Evolutionary conservation across 768 basidiomycete species (phyloP).

Genomic region (Russula olivacea): DNA sequence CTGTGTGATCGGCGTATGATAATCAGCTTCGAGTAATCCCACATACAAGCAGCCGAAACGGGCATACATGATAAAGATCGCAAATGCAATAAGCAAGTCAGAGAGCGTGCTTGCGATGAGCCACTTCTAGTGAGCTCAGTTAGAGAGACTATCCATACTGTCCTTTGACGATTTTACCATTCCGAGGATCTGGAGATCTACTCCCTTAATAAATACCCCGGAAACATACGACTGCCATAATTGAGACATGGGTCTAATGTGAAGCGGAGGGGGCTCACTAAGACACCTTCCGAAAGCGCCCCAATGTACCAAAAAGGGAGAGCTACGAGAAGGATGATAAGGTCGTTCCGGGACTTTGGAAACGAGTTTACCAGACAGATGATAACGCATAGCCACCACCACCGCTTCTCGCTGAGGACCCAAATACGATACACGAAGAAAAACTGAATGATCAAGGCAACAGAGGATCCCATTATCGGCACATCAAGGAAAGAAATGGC

Average conservation of each 20-base stretch:
- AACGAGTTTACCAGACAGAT: background rate
- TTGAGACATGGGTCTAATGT: background rate
- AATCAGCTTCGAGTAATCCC: too few species aligned
- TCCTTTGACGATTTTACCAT: background rate
- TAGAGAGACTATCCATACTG: background rate
- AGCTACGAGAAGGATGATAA: background rate
- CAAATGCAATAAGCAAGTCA: slow-evolving; percentile 4
- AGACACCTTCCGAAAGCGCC: background rate
- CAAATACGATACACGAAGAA: slow-evolving; percentile 34
- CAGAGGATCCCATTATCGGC: slow-evolving; percentile 29
- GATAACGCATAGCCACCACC: background rate
- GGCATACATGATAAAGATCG: background rate
- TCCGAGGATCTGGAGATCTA: background rate
- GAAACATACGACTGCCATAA: background rate
- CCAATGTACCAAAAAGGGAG: background rate
- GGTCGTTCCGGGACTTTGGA: background rate
- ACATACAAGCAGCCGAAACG: background rate
- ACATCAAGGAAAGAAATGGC: slow-evolving; percentile 27
- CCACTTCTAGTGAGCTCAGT: slow-evolving; percentile 3
- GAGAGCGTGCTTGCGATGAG: background rate
- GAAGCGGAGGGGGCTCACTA: background rate
- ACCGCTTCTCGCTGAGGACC: background rate
- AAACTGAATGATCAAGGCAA: slow-evolving; percentile 29
- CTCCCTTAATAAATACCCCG: background rate
- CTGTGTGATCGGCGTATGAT: background rate